Evolutionary conservation across 2,329 filamentous ascomycete species (phyloP), one percentile per base, ranked within the genome.

Genomic region (Stemphylium beticola): DNA sequence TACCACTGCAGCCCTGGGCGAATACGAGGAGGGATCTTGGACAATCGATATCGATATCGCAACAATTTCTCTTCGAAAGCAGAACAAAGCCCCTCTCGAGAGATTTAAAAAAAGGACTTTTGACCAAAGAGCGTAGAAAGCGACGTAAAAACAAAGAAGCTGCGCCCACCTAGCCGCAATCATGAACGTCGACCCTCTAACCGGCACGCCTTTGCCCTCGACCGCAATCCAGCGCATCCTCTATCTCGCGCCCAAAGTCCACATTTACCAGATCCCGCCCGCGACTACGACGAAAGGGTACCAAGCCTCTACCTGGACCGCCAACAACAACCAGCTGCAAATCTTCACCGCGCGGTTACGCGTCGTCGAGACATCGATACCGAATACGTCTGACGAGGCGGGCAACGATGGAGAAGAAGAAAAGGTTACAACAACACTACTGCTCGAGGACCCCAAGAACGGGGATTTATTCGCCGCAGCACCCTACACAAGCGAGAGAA

Each of bases 211-310:
- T 61, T 83, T 92, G 63, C 87, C 90, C 51, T 73, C 85, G 47
- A 89, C 91, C 71, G 89, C 91, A 66, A 93, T 96, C 77, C 90
- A 95, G 77, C 88, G 91, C 74, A 82, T 95, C 72, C 88, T 96
- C 74, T 93, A 91, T 83, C 80, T 92, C 74, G 85, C 87, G 60
- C 79, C 83, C 67, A 81, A 83, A 61, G 88, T 95, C 61, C 91
- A 96, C 79, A 84, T 96, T 80, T 96, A 96, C 82, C 87, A 89
- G 70, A 92, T 96, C 74, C 92, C 92, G 15, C 91, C 92, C 20
- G 81, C 92, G 53, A 83, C 87, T 39, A 89, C 88, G 15, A 91
- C 87, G 66, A 89, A 89, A 74, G 92, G 92, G 74, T 90, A 96
- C 81, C 84, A 83, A 32, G 92, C 92, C 55, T 82, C 87, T 11